phyloP scores from a whole-genome alignment of 768 basidiomycete species.

The Collybia nuda region DNA sequence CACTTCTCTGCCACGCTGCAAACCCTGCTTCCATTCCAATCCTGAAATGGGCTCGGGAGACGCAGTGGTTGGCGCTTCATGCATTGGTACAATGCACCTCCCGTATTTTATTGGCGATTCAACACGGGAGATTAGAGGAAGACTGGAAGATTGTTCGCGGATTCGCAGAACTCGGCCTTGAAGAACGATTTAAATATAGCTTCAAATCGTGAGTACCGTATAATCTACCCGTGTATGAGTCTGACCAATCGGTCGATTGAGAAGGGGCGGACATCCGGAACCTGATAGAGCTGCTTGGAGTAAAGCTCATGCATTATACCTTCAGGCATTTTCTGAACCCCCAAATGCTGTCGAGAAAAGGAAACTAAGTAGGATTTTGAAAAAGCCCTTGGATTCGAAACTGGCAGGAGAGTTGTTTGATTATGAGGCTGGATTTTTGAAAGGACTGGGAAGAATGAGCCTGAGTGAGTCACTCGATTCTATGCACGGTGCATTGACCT shows the following conservation, averaged over 20 bases:
- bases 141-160: slow-evolving; percentile 59
- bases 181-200: slow-evolving; percentile 58
- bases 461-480: slow-evolving; percentile 55
- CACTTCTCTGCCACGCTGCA: slow-evolving; percentile 70
- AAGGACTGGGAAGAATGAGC: slow-evolving; percentile 74
- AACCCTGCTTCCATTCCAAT: slow-evolving; percentile 70
- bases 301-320: slow-evolving; percentile 55
- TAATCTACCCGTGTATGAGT: not conserved
- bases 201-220: slow-evolving; percentile 39
- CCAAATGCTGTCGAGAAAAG: slow-evolving; percentile 48
- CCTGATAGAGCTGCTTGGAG: slow-evolving; percentile 71
- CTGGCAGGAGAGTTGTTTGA: slow-evolving; percentile 64
- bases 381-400: slow-evolving; percentile 45
- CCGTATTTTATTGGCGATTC: slow-evolving; percentile 55
- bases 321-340: slow-evolving; percentile 66
- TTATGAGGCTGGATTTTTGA: slow-evolving; percentile 69
- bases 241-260: not conserved
- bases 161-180: slow-evolving; percentile 76
- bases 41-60: slow-evolving; percentile 55
- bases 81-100: slow-evolving; percentile 70
- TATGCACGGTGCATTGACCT: slow-evolving; percentile 2
- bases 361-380: slow-evolving; percentile 55
- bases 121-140: slow-evolving; percentile 40
- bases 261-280: slow-evolving; percentile 31
- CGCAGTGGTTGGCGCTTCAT: slow-evolving; percentile 74